Evolutionary conservation across 1,284 basidiomycete species (phyloP).

Genomic region (Ceratobasidium theobromae): DNA sequence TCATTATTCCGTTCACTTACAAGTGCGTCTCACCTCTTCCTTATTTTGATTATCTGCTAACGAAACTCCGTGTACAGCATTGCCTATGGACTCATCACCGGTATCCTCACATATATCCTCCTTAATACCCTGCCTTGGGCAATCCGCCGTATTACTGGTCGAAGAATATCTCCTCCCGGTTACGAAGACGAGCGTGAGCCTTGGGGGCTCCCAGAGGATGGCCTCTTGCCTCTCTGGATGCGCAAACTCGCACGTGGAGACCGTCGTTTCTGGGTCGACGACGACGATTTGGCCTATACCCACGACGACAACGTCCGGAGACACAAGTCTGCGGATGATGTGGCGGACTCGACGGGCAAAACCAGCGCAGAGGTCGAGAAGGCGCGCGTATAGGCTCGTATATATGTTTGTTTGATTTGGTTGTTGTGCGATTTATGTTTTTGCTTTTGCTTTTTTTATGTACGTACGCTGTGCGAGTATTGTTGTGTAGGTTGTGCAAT

Average conservation of each 20-base stretch:
- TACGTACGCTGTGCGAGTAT: background rate
- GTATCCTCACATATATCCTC: conserved; percentile 68
- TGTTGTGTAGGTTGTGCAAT: background rate
- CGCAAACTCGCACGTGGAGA: conserved; percentile 44
- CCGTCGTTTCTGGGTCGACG: conserved; percentile 40
- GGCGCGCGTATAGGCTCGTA: background rate
- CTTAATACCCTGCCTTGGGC: conserved; percentile 71
- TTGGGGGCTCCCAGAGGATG: conserved; percentile 69
- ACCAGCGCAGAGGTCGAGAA: conserved; percentile 26
- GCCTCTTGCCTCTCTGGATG: conserved; percentile 72
- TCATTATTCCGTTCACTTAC: conserved; percentile 77
- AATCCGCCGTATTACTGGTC: conserved; percentile 57
- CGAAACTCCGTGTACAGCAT: conserved; percentile 55
- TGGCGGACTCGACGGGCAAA: conserved; percentile 1
- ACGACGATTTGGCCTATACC: background rate
- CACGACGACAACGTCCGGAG: conserved; percentile 4
- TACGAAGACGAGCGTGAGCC: conserved; percentile 57
- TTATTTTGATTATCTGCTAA: conserved; percentile 31
- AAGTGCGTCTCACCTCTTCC: conserved; percentile 52
- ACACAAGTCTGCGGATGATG: background rate
- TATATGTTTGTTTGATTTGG: background rate
- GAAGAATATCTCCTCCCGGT: conserved; percentile 67
- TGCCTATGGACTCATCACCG: conserved; percentile 81
- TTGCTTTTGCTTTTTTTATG: background rate
- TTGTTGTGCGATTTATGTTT: background rate